These are phyloP conservation scores for Emergomyces pasteurianus DNA, from an alignment of 2,329 filamentous ascomycete genomes.

Conservation along the genomic window DNA sequence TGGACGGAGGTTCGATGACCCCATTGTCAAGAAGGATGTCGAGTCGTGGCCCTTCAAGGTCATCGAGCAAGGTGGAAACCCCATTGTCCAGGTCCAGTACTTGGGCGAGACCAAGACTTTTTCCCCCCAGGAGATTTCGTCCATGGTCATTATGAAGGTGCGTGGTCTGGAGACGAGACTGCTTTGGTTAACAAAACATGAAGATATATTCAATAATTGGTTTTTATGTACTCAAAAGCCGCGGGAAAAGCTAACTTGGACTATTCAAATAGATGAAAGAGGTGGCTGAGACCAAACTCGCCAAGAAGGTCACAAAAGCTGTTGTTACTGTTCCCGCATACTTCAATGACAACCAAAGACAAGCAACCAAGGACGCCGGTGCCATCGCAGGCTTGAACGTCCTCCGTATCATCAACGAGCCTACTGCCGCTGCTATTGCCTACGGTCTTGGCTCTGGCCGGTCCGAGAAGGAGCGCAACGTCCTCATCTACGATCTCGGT, in stretches of 20 bases:
- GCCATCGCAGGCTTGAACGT: conserved; percentile 95
- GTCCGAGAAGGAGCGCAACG: conserved; percentile 94
- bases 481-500: conserved; percentile 99
- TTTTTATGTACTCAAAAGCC: no score
- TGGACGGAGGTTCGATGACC: conserved; percentile 87
- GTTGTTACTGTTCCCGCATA: conserved; percentile 98
- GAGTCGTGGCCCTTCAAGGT: conserved; percentile 99
- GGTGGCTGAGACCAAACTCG: conserved; percentile 94
- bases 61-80: conserved; percentile 74
- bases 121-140: conserved; percentile 96
- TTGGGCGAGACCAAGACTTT: conserved; percentile 90
- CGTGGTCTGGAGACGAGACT: conserved; percentile 12
- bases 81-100: conserved; percentile 91
- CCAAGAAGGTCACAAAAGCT: conserved; percentile 97
- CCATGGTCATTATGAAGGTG: conserved; percentile 98
- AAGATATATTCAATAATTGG: no score
- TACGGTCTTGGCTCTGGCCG: conserved; percentile 95
- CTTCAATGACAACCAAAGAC: conserved; percentile 99
- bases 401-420: conserved; percentile 99
- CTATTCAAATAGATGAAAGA: conserved; percentile 73
- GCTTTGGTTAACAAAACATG: no score
- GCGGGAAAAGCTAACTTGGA: conserved; percentile 2
- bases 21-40: conserved; percentile 96
- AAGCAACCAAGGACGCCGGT: conserved; percentile 98
- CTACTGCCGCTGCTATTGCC: conserved; percentile 92